Percentiles rank a stretch among this genome's conserved stretches.
Conservation (phyloP, 306 rosid genomes). For the Oemleria cerasiformis region DNA sequence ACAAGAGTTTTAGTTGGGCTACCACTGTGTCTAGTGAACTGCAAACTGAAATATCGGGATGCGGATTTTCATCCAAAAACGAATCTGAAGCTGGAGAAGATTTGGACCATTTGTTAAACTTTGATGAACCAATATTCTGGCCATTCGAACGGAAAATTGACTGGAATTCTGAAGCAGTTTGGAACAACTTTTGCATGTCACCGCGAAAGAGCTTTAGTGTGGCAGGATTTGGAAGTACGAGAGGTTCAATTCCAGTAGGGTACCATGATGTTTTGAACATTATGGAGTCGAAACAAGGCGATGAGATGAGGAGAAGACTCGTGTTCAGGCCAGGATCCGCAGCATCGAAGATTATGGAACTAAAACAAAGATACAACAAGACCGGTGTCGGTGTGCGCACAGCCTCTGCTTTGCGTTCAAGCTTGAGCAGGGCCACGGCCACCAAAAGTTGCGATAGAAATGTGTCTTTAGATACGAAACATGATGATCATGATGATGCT, state of each 20-base stretch:
- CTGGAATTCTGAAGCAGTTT: conserved; percentile 34
- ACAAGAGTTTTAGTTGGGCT: conserved; percentile 2
- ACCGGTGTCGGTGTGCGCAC: background rate
- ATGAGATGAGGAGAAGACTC: conserved; percentile 28
- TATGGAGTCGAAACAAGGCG: conserved; percentile 5
- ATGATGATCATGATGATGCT: too few relatives aligned
- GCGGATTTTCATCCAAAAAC: background rate
- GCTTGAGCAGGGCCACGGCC: conserved; percentile 24
- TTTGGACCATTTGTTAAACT: conserved; percentile 16
- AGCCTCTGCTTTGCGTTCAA: conserved; percentile 24
- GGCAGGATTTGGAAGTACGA: background rate
- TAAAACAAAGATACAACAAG: conserved; percentile 8
- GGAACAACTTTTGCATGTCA: conserved; percentile 39
- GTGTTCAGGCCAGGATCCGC: conserved; percentile 16
- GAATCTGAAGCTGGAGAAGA: conserved; percentile 10
- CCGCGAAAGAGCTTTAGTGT: conserved; percentile 22
- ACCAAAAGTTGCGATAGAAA: conserved; percentile 21
- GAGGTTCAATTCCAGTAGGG: background rate
- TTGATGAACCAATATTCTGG: conserved; percentile 53
- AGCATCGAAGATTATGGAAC: conserved; percentile 16
- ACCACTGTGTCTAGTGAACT: background rate
- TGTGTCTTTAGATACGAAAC: conserved; percentile 5
- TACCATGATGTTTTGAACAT: background rate
- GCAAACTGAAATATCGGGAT: too few relatives aligned
- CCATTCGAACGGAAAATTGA: conserved; percentile 38